Conservation (phyloP, 768 basidiomycete species). For the Mycena vitilis region DNA sequence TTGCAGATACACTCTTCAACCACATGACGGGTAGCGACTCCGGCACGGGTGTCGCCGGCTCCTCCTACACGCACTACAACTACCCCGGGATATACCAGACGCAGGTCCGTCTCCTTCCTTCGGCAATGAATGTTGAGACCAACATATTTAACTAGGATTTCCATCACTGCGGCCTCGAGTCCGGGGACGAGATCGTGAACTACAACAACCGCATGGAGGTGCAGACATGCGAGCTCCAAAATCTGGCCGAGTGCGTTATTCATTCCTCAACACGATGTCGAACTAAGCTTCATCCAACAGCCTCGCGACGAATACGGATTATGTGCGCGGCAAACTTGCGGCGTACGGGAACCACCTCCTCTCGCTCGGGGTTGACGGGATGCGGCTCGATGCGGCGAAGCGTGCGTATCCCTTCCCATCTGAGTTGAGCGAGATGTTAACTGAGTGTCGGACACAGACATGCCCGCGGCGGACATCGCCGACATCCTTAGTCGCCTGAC, state of each 20-base stretch:
- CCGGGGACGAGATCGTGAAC: slow-evolving; percentile 65
- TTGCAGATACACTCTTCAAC: slow-evolving; percentile 70
- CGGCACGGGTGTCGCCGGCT: slow-evolving; percentile 63
- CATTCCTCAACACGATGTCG: no score
- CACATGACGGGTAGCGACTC: slow-evolving; percentile 69
- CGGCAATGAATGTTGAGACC: background rate
- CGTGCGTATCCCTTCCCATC: no score
- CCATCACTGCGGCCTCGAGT: slow-evolving; percentile 71
- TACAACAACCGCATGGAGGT: slow-evolving; percentile 67
- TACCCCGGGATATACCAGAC: slow-evolving; percentile 64
- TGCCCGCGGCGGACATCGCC: slow-evolving; percentile 61
- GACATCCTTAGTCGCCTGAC: slow-evolving; percentile 63
- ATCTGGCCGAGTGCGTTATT: slow-evolving; percentile 59
- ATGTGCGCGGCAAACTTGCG: slow-evolving; percentile 68
- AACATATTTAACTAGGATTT: slow-evolving; percentile 53
- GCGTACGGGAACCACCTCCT: slow-evolving; percentile 70
- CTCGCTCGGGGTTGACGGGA: slow-evolving; percentile 70
- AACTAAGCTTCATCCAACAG: slow-evolving; percentile 42
- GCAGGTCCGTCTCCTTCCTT: slow-evolving; percentile 50
- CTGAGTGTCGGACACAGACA: slow-evolving; percentile 52
- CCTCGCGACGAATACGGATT: slow-evolving; percentile 70
- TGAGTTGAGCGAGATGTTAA: no score
- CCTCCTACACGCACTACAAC: slow-evolving; percentile 63
- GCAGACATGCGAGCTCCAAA: slow-evolving; percentile 64
- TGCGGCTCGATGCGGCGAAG: slow-evolving; percentile 75